Base-by-base conservation (phyloP, 345 rosid genomes). In the Populus deltoides region DNA sequence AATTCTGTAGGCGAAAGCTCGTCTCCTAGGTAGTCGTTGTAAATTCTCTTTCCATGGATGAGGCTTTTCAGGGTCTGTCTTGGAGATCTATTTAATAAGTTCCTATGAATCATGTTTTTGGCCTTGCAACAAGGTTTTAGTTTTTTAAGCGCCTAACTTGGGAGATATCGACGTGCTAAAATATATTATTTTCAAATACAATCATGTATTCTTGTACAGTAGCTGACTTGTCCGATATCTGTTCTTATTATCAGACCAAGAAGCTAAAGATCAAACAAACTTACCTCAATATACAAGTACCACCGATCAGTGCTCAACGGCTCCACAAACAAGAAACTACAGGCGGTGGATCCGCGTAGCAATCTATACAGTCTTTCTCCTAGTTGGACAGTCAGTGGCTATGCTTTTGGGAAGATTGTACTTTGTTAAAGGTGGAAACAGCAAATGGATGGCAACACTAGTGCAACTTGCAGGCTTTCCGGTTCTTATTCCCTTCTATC, bases 401-500 rank as follows among this genome's bases (percentile, higher is more conserved):
- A 4, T 70, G 15, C 18, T 80, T 7, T 62, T 80, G n/a, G 78
- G 82, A 16, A 68, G 82, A 70, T 10, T 69, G 1, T 80, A 80
- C 62, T 80, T 80, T 43, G 62, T 68, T 5, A 80, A 62, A 45
- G 86, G 88, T 11, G 87, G 87, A 22, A 73, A 71, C 7, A 80
- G 86, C 63, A 80, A 76, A 68, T 83, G 86, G 88, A 66, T 83
- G 84, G 81, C 82, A 7, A 74, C 81, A 36, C 71, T 86, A 7
- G 83, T 81, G 20, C 86, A 86, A 77, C 47, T 79, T 4, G 79
- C 61, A 3, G 90, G 79, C 33, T 84, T 84, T 61, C 90, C 89
- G 0, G 16, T 83, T 66, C 82, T 84, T 45, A 67, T 76, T 17
- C 79, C 79, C 18, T 76, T 35, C 53, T 76, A 67, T 57, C 69